A percentile compares a stretch with the other conserved stretches of the same genome.
Conservation (phyloP, 768 basidiomycete species). For the Auricularia cornea region DNA sequence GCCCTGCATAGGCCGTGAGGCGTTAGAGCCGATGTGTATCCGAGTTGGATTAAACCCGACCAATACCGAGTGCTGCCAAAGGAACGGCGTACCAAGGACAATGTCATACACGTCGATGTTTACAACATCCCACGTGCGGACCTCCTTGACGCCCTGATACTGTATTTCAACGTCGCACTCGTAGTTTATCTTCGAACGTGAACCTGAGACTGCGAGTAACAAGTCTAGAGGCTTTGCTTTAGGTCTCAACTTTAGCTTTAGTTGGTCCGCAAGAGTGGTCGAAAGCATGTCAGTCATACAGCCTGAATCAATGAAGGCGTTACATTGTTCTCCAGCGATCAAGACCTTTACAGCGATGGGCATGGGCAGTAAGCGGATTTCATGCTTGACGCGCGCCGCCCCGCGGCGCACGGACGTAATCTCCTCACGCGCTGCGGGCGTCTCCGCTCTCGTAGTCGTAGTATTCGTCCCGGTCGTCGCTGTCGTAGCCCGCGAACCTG, state of each 20-base stretch:
- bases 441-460: too few relatives aligned
- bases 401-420: background rate
- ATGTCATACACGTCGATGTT: conserved; percentile 31
- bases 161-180: background rate
- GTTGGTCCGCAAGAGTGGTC: conserved; percentile 8
- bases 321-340: background rate
- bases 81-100: conserved; percentile 29
- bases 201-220: conserved; percentile 9
- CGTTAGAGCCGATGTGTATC: background rate
- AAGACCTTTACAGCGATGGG: conserved; percentile 2
- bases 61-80: conserved; percentile 21
- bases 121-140: conserved; percentile 19
- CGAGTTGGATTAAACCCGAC: conserved; percentile 19
- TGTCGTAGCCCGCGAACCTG: too few relatives aligned
- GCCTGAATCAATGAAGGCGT: conserved; percentile 7
- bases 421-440: too few relatives aligned
- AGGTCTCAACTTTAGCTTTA: background rate
- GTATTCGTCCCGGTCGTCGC: too few relatives aligned
- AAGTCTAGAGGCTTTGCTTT: conserved; percentile 5
- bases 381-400: conserved; percentile 4
- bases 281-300: conserved; percentile 9
- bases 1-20: background rate
- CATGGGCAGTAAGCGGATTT: conserved; percentile 4
- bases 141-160: conserved; percentile 4
- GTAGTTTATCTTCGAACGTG: conserved; percentile 3